Evolutionary conservation across 345 rosid species (phyloP).

Genomic region (Eucalyptus erythrocorys): DNA sequence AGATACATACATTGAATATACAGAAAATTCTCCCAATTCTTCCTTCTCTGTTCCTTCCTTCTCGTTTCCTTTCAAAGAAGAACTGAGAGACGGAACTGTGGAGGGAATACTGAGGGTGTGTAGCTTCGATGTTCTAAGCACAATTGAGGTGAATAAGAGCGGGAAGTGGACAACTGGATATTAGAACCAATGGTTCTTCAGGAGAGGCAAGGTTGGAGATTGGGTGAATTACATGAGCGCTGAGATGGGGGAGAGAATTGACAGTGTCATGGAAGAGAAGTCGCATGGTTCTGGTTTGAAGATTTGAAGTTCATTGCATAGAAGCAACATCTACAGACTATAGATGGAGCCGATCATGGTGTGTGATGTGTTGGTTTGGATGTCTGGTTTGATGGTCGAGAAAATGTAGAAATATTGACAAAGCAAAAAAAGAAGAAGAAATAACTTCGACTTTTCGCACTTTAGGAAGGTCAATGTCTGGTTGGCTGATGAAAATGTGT

Average conservation of each 20-base stretch:
- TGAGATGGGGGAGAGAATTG: not conserved
- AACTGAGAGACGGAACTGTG: not conserved
- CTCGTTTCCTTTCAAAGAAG: too few relatives aligned
- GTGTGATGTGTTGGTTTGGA: not conserved
- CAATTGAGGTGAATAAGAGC: not conserved
- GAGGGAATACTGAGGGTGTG: not conserved
- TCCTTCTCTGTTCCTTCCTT: too few relatives aligned
- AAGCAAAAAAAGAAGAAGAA: not conserved
- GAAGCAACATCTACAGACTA: not conserved
- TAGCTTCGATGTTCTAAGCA: not conserved
- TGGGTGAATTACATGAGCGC: not conserved
- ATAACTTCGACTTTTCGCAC: not conserved
- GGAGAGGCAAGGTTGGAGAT: not conserved
- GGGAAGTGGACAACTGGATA: not conserved
- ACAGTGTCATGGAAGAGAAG: not conserved
- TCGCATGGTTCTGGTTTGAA: not conserved
- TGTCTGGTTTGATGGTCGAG: not conserved
- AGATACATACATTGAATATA: too few relatives aligned
- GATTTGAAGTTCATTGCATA: not conserved
- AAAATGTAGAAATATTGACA: not conserved
- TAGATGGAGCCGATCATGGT: not conserved
- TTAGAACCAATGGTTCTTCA: not conserved
- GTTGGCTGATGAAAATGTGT: not conserved
- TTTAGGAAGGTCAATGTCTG: not conserved
- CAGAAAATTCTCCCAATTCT: too few relatives aligned